These are phyloP conservation scores for Cladophialophora immunda DNA, from an alignment of 2,329 filamentous ascomycete species.

Conservation along the genomic window DNA sequence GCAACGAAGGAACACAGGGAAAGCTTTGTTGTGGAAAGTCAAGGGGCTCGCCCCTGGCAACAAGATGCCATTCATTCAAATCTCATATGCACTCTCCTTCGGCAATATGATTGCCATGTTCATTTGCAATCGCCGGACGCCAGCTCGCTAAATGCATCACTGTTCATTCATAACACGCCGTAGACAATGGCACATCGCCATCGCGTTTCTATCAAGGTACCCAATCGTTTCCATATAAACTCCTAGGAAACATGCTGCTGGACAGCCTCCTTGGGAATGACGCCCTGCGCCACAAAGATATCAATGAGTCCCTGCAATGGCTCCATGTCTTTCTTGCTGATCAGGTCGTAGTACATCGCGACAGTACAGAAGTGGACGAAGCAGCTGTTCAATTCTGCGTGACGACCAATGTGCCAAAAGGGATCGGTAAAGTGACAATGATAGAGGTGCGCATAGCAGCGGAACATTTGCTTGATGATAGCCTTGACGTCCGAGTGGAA, in stretches of 20 bases:
- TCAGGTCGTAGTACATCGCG: constrained; percentile 80
- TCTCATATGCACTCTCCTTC: constrained; percentile 1
- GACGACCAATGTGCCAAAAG: constrained; percentile 79
- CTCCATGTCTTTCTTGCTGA: constrained; percentile 89
- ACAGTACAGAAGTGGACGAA: constrained; percentile 86
- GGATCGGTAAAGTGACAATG: constrained; percentile 91
- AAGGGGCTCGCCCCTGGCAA: background rate
- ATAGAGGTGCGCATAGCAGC: constrained; percentile 96
- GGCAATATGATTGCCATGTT: background rate
- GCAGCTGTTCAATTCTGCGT: constrained; percentile 81
- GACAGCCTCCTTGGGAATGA: constrained; percentile 75
- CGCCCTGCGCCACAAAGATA: constrained; percentile 87
- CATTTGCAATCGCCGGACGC: constrained; percentile 10
- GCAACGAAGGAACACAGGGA: background rate
- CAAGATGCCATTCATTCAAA: constrained; percentile 1
- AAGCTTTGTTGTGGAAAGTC: background rate
- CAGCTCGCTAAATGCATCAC: constrained; percentile 21
- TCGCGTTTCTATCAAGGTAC: background rate
- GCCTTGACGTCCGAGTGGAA: constrained; percentile 91
- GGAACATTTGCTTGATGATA: constrained; percentile 98
- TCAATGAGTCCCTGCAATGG: constrained; percentile 96
- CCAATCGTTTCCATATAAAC: background rate
- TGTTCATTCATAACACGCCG: constrained; percentile 11
- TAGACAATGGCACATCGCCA: background rate
- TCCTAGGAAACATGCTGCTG: constrained; percentile 34